phyloP scores from a whole-genome alignment of 257 asterid genomes.

The Schizonepeta tenuifolia region DNA sequence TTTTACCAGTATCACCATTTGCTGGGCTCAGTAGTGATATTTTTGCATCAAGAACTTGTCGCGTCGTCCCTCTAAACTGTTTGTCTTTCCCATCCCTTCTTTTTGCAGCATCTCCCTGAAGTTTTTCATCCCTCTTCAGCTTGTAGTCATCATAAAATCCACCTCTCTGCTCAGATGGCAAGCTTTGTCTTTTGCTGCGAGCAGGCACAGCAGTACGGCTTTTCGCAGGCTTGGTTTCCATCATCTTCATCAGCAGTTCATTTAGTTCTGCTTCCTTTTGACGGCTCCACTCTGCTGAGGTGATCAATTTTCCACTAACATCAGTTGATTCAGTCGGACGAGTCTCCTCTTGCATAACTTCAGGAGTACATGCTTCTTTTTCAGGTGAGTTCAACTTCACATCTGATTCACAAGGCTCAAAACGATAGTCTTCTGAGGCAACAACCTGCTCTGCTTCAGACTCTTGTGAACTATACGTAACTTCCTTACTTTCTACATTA shows the following conservation, averaged over 20 bases:
- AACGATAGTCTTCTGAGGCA: slow-evolving; percentile 34
- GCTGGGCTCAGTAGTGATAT: slow-evolving; percentile 54
- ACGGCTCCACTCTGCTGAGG: slow-evolving; percentile 88
- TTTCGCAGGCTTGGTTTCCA: slow-evolving; percentile 81
- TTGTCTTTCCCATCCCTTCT: slow-evolving; percentile 65
- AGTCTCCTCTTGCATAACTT: slow-evolving; percentile 46
- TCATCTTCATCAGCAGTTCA: slow-evolving; percentile 85
- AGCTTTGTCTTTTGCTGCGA: slow-evolving; percentile 58
- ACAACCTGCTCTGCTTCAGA: slow-evolving; percentile 40
- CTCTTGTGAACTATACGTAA: slow-evolving; percentile 36
- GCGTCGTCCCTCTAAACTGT: slow-evolving; percentile 51
- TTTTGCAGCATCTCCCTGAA: slow-evolving; percentile 58
- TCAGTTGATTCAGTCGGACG: slow-evolving; percentile 44
- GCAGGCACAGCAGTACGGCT: slow-evolving; percentile 46
- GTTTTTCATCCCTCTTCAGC: slow-evolving; percentile 82
- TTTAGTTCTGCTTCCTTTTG: slow-evolving; percentile 92
- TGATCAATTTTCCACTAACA: slow-evolving; percentile 47
- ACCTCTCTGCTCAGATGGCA: slow-evolving; percentile 61
- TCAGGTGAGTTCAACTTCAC: slow-evolving; percentile 42
- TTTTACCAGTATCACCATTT: slow-evolving; percentile 55
- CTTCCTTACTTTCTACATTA: slow-evolving; percentile 41
- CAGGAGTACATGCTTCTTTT: slow-evolving; percentile 39
- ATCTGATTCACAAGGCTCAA: slow-evolving; percentile 44
- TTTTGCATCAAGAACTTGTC: slow-evolving; percentile 56
- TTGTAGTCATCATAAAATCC: slow-evolving; percentile 68